Conservation (phyloP, 2,329 filamentous ascomycete species). For the Grosmannia huntii region DNA sequence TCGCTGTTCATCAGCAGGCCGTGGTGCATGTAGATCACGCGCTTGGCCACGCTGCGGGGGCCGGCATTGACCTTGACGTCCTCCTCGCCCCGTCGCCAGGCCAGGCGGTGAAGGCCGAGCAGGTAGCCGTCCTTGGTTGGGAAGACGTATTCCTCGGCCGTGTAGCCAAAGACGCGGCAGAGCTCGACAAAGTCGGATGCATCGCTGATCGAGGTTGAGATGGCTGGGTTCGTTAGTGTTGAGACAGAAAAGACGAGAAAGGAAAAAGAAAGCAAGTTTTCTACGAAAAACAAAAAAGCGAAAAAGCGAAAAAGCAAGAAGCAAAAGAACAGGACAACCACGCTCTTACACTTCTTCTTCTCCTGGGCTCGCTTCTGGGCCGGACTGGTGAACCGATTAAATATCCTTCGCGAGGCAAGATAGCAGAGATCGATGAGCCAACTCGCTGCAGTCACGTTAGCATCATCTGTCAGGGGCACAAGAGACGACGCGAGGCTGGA, state of each 20-base stretch:
- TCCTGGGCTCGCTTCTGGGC: constrained; percentile 55
- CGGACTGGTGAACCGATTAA: constrained; percentile 64
- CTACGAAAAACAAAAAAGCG: constrained; percentile 25
- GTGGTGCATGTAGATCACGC: constrained; percentile 87
- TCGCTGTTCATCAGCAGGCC: constrained; percentile 98
- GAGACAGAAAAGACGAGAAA: background rate
- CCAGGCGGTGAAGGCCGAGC: constrained; percentile 76
- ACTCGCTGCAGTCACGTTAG: constrained; percentile 39
- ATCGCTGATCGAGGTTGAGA: constrained; percentile 68
- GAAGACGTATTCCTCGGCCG: constrained; percentile 89
- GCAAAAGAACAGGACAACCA: constrained; percentile 15
- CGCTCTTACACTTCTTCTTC: constrained; percentile 46
- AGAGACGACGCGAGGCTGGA: background rate
- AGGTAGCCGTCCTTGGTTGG: constrained; percentile 92
- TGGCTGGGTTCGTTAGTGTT: constrained; percentile 26
- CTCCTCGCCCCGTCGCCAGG: constrained; percentile 72
- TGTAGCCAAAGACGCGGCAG: constrained; percentile 83
- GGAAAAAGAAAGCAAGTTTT: background rate
- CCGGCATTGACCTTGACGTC: constrained; percentile 65
- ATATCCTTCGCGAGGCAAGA: constrained; percentile 64
- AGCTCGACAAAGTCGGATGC: constrained; percentile 88
- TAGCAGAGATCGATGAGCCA: constrained; percentile 77
- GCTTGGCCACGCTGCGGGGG: constrained; percentile 57
- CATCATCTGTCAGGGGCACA: background rate
- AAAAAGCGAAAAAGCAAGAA: constrained; percentile 18